Evolutionary conservation across 208 protist species (phyloP), one percentile per base, ranked within the genome.

Genomic region (Paratrypanosoma confusum): DNA sequence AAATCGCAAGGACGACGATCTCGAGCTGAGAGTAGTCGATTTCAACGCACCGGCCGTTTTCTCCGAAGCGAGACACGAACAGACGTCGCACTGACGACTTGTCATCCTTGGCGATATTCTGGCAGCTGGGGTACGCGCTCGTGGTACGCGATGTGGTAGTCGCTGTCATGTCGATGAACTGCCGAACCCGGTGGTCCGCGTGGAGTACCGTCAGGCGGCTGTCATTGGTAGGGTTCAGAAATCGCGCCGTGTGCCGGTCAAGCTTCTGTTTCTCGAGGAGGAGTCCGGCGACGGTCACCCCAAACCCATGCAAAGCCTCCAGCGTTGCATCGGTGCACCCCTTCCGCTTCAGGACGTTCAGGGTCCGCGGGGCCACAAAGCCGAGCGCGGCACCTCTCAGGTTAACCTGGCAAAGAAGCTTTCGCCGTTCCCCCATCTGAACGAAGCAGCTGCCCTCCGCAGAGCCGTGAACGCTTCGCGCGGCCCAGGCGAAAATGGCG

Each of bases 21-120:
- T 93, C 79, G 8, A 93, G 52, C 58, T 93, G 83, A n/a, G 83
- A 75, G 65, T 90, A 93, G 59, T 93, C 83, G n/a, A 89, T 43
- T 60, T 93, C 83, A 13, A 93, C 57, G 35, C 69, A 84, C 13
- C 77, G 66, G 11, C 83, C 83, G 35, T 80, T 46, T 3, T 44
- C 45, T n/a, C 83, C 83, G 45, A 85, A 93, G 37, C 83, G 79
- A 0, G 79, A 89, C 6, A 76, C 58, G 31, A 93, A 82, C 38
- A 93, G 57, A 24, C 72, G 76, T 5, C 83, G 69, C 31, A 81
- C 42, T 2, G 72, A 66, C 3, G 77, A 87, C 57, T 87, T 86
- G 47, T 87, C 79, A 28, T 87, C 78, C 59, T 88, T 88, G 3
- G 82, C 75, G 39, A 92, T 86, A 47, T 85, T 92, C 48, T 92